Percentiles rank a stretch among this genome's conserved stretches.
Conservation (phyloP, 345 rosid genomes). For the Alliaria petiolata region DNA sequence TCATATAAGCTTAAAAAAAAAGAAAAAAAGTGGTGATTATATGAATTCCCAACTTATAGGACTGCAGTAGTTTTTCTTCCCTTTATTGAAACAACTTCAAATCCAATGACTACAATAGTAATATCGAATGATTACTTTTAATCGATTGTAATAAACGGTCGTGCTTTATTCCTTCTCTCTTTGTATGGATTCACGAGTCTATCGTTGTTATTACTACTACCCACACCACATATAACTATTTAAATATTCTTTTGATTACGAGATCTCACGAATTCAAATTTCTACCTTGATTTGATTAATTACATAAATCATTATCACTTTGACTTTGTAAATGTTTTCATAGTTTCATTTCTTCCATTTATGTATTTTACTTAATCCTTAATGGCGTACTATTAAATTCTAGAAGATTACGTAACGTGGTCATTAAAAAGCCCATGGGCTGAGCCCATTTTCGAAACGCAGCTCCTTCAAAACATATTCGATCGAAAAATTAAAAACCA, state of each 20-base stretch:
- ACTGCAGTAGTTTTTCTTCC: background rate
- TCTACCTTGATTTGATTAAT: background rate
- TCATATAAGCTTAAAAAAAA: too few species aligned
- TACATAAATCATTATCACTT: slow-evolving; percentile 5
- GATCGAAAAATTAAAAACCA: background rate
- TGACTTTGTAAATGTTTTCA: slow-evolving; percentile 14
- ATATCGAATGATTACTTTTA: background rate
- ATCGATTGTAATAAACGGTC: background rate
- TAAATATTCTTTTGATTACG: background rate
- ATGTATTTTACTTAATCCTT: background rate
- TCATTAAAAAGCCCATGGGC: too few species aligned
- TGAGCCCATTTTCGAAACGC: too few species aligned
- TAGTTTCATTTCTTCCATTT: background rate
- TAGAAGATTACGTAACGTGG: slow-evolving; percentile 3
- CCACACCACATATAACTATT: background rate
- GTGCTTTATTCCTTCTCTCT: background rate
- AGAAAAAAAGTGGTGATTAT: too few species aligned
- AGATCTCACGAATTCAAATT: background rate
- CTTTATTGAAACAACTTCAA: background rate
- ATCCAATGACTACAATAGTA: background rate
- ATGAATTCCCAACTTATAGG: slow-evolving; percentile 2
- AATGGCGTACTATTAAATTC: background rate
- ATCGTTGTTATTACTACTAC: background rate
- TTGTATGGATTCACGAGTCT: background rate
- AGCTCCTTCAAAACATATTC: too few species aligned